Base-by-base conservation (phyloP, 371 early-diverging fungal species). In the Saksenaea oblongispora region DNA sequence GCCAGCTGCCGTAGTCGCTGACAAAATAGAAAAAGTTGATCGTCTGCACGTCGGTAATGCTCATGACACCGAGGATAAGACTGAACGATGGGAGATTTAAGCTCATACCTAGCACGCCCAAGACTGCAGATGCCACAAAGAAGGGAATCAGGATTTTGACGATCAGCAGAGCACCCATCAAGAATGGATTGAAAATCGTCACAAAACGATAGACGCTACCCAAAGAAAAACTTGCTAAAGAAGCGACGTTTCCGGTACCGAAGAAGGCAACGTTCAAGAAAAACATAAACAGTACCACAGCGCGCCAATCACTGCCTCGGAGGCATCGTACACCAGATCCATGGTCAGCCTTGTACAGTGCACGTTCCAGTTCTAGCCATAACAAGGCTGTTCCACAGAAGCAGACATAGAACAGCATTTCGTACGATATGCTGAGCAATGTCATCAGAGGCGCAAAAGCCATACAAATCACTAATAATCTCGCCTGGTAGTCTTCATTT, bases 21-120 rank as follows among this genome's bases (percentile, higher is more conserved):
- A 98, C 97, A 58, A 95, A 80, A 69, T 90, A 98, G 73, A 98
- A 98, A 66, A 98, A 98, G 77, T 95, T 94, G 61, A 98, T 85
- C 0, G 98, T 96, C 87, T 95, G 93, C 2, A 96, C 80, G 74
- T 98, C 98, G 0, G 93, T 91, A 9, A 94, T 91, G 37, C 88
- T 84, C 56, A 97, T 77, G 17, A 92, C 95, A 34, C 92, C 67
- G 65, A 95, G 74, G 74, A 94, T 93, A 54, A 96, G 68, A 11
- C 90, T 85, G 73, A 96, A 93, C 3, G 95, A 84, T 5, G 92
- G 92, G 24, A 96, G 78, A 62, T 88, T 85, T 26, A 94, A 71
- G 18, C 85, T 84, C 26, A 86, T 84, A 56, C 84, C 89, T 18
- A 95, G 71, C 15, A 95, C 85, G 28, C 89, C 90, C 60, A 95